Conservation (phyloP, 768 basidiomycete genomes). For the Pleurotus salmoneostramineus region DNA sequence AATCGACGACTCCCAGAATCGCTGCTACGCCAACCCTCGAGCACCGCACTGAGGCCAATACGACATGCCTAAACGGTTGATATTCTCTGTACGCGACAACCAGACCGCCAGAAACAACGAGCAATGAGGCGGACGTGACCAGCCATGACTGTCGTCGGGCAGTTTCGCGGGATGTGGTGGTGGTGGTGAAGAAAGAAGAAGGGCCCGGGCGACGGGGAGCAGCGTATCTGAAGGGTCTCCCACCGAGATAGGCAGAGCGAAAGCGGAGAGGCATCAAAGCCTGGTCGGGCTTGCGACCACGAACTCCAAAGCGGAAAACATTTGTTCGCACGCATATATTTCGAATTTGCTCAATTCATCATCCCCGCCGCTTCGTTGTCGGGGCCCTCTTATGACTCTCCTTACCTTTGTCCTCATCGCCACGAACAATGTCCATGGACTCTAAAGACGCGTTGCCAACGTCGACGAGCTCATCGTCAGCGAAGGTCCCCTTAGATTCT, state of each 20-base stretch:
- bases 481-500: slow-evolving; percentile 31
- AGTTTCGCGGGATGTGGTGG: neutral
- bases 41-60: slow-evolving; percentile 74
- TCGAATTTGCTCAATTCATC: neutral
- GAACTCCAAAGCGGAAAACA: neutral
- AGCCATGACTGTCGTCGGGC: slow-evolving; percentile 24
- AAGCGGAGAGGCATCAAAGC: slow-evolving; percentile 5
- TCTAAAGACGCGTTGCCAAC: neutral
- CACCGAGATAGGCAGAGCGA: neutral
- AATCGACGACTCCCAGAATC: slow-evolving; percentile 61
- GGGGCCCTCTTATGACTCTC: neutral
- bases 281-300: neutral
- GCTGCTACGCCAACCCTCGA: slow-evolving; percentile 73
- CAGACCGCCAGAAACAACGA: slow-evolving; percentile 31
- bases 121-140: slow-evolving; percentile 30
- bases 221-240: neutral
- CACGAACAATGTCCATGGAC: slow-evolving; percentile 3
- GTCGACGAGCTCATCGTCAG: neutral
- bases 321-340: slow-evolving; percentile 5
- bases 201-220: neutral
- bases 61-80: slow-evolving; percentile 71
- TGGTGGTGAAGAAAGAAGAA: slow-evolving; percentile 1
- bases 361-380: neutral
- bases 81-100: slow-evolving; percentile 60
- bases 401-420: neutral